Evolutionary conservation across 495 filamentous ascomycete genomes (phyloP).

Genomic region (Aspergillus campestris): DNA sequence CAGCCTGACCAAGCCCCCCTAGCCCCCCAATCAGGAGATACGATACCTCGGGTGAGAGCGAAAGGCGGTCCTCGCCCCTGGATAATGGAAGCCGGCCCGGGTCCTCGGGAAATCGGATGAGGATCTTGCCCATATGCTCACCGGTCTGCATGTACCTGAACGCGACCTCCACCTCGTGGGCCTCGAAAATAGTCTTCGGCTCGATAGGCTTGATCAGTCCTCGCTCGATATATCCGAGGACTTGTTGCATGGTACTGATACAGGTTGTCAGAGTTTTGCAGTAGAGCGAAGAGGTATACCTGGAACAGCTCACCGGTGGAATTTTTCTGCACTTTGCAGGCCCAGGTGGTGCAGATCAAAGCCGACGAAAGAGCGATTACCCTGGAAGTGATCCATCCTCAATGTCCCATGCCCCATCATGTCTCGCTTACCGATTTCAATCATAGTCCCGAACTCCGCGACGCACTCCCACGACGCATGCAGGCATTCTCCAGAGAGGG

Average conservation of each 20-base stretch:
- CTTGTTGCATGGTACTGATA: conserved; percentile 10
- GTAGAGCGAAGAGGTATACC: too few species aligned
- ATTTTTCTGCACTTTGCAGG: too few species aligned
- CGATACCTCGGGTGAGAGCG: conserved; percentile 8
- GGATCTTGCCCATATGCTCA: conserved; percentile 24
- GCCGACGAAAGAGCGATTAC: conserved; percentile 23
- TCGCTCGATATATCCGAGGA: conserved; percentile 10
- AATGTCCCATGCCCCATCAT: conserved; percentile 15
- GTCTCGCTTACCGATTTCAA: conserved; percentile 37
- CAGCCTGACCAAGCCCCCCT: conserved; percentile 49
- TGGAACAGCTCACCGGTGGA: too few species aligned
- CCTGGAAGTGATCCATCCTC: conserved; percentile 27
- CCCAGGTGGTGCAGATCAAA: conserved; percentile 10
- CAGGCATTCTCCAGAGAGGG: conserved; percentile 39
- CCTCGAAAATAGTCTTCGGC: conserved; percentile 31
- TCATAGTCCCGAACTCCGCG: conserved; percentile 40
- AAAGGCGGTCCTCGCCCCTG: too few species aligned
- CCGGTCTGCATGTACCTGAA: conserved; percentile 43
- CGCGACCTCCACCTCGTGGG: conserved; percentile 33
- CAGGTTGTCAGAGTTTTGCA: neutral
- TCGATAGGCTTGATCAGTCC: conserved; percentile 21
- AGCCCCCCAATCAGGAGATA: conserved; percentile 40
- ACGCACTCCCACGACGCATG: conserved; percentile 45
- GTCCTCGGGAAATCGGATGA: conserved; percentile 15
- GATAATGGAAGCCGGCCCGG: neutral